These are phyloP conservation scores for Backusella parvicylindrica DNA, from an alignment of 192 early-diverging fungal species.

Conservation along the genomic window DNA sequence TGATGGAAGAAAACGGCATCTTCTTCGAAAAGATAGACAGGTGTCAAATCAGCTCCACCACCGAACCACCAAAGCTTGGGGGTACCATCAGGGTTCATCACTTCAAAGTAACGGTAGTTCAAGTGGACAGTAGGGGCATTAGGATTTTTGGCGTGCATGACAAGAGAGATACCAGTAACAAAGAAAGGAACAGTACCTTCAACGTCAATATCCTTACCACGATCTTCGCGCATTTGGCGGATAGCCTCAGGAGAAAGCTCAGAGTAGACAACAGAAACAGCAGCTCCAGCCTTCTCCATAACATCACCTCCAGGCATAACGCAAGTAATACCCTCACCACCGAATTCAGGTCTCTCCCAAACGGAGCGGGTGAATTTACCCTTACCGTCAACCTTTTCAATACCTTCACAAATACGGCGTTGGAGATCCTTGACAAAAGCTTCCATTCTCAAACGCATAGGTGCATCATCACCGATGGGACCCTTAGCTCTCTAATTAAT, in stretches of 20 bases:
- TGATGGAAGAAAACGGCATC: constrained; percentile 93
- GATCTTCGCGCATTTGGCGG: constrained; percentile 80
- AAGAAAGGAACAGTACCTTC: constrained; percentile 72
- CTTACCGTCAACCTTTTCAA: constrained; percentile 59
- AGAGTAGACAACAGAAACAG: constrained; percentile 84
- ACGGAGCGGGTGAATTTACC: constrained; percentile 65
- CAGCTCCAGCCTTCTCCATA: constrained; percentile 96
- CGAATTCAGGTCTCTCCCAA: constrained; percentile 82
- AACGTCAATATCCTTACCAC: constrained; percentile 58
- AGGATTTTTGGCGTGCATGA: constrained; percentile 94
- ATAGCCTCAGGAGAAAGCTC: constrained; percentile 68
- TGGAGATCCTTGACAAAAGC: constrained; percentile 73
- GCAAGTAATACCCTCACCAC: constrained; percentile 89
- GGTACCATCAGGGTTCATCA: constrained; percentile 53
- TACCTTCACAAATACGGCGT: constrained; percentile 60
- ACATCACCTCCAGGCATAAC: constrained; percentile 88
- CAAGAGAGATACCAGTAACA: constrained; percentile 86
- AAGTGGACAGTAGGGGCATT: constrained; percentile 92
- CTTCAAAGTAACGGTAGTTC: constrained; percentile 98
- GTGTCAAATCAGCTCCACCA: constrained; percentile 94
- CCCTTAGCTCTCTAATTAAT: constrained; percentile 25
- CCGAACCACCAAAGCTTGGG: constrained; percentile 92
- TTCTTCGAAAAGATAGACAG: constrained; percentile 83
- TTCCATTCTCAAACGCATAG: constrained; percentile 83
- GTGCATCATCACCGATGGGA: constrained; percentile 35